Percentiles rank a stretch among this genome's conserved stretches.
phyloP scores from a whole-genome alignment of 2,329 filamentous ascomycete genomes.

The Ceratocystis albifundus region DNA sequence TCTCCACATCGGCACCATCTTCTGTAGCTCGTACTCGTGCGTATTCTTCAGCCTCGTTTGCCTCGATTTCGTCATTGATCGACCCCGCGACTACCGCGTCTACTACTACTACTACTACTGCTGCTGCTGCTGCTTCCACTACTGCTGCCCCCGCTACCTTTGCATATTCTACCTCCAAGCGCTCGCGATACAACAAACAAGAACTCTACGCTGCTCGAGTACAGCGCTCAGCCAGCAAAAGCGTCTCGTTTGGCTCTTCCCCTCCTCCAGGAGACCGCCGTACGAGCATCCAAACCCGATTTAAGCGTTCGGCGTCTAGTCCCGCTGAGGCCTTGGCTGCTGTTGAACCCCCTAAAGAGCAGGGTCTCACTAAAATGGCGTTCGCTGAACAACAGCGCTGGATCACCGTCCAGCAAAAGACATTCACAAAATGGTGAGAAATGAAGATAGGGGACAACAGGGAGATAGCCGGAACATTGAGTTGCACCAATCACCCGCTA shows the following conservation, averaged over 20 bases:
- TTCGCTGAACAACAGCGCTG: conserved; percentile 54
- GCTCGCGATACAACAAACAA: conserved; percentile 32
- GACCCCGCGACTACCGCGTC: conserved; percentile 25
- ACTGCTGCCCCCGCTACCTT: conserved; percentile 3
- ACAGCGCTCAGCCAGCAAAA: conserved; percentile 35
- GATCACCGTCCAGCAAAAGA: conserved; percentile 89
- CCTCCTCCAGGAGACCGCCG: conserved; percentile 24
- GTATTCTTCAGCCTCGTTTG: conserved; percentile 23
- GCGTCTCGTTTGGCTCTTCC: conserved; percentile 27
- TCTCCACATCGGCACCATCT: conserved; percentile 21
- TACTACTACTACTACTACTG: conserved; percentile 24
- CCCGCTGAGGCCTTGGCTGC: conserved; percentile 36
- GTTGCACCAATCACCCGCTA: no score
- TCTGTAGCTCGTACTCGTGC: conserved; percentile 25
- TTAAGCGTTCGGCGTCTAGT: conserved; percentile 31
- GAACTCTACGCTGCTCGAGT: conserved; percentile 40
- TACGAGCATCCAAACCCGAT: conserved; percentile 28
- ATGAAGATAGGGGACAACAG: background rate
- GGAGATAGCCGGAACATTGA: background rate
- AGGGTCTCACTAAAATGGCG: conserved; percentile 48
- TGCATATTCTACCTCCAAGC: conserved; percentile 30
- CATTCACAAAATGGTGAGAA: conserved; percentile 80
- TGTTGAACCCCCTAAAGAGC: conserved; percentile 40
- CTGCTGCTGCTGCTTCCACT: background rate
- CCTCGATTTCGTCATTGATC: conserved; percentile 16